Conservation (phyloP, 345 rosid genomes). For the Salix exigua region DNA sequence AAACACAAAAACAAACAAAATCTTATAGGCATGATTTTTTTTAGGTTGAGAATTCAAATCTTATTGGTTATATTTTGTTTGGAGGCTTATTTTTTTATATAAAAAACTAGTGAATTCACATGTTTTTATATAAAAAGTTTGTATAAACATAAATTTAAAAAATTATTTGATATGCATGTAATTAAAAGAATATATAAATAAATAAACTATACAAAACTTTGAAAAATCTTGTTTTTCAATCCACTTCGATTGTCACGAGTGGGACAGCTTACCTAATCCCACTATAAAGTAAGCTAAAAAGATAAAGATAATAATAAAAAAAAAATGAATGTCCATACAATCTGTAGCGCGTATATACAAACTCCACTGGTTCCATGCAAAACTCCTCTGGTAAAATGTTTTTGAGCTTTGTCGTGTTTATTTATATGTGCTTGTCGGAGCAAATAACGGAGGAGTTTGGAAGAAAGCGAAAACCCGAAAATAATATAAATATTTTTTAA, state of each 20-base stretch:
- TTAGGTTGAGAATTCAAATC: no score
- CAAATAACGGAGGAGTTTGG: not conserved
- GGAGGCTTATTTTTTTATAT: no score
- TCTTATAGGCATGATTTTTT: no score
- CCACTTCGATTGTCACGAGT: constrained; percentile 9
- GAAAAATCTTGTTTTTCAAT: constrained; percentile 9
- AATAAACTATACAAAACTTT: constrained; percentile 6
- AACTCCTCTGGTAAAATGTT: not conserved
- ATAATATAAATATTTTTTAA: not conserved
- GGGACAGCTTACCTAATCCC: constrained; percentile 29
- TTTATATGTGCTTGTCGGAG: not conserved
- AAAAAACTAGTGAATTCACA: no score
- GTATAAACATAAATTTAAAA: no score
- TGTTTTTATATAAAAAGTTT: no score
- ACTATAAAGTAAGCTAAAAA: not conserved
- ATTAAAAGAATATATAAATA: no score
- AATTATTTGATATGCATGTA: no score
- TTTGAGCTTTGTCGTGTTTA: not conserved
- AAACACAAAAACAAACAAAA: no score
- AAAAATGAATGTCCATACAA: not conserved
- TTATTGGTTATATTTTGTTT: no score
- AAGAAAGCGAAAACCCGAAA: not conserved
- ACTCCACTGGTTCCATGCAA: not conserved
- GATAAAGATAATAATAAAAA: not conserved
- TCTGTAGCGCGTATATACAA: not conserved